Percentiles rank a stretch among this genome's conserved stretches.
These are phyloP conservation scores for Kwoniella shandongensis DNA, from an alignment of 768 basidiomycete genomes.

Conservation along the genomic window DNA sequence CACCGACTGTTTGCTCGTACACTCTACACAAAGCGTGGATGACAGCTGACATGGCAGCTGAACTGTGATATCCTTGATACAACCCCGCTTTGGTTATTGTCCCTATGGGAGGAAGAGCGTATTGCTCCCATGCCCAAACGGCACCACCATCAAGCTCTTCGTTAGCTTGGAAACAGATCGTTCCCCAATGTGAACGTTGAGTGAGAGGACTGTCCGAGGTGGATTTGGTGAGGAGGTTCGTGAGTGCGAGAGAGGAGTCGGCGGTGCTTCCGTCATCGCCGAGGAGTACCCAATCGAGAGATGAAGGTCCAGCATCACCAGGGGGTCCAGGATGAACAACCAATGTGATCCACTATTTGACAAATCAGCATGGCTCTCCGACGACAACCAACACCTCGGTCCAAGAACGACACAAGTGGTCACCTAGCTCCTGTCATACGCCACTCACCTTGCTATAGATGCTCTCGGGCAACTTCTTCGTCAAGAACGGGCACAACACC, in stretches of 20 bases:
- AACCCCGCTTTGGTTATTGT: slow-evolving; percentile 39
- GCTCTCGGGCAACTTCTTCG: slow-evolving; percentile 36
- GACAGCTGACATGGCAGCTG: slow-evolving; percentile 34
- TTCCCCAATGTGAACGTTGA: slow-evolving; percentile 42
- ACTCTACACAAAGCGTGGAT: slow-evolving; percentile 37
- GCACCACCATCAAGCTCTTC: slow-evolving; percentile 47
- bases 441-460: slow-evolving; percentile 38
- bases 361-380: background rate
- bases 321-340: slow-evolving; percentile 49
- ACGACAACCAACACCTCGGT: no score
- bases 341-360: slow-evolving; percentile 40
- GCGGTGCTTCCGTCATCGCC: slow-evolving; percentile 38
- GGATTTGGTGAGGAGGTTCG: slow-evolving; percentile 16
- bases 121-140: slow-evolving; percentile 50
- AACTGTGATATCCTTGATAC: slow-evolving; percentile 40
- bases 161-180: slow-evolving; percentile 45
- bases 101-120: slow-evolving; percentile 29
- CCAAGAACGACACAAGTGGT: background rate
- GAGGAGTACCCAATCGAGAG: slow-evolving; percentile 47
- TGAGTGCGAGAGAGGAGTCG: slow-evolving; percentile 25
- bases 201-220: background rate
- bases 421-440: background rate
- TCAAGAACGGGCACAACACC: slow-evolving; percentile 46
- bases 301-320: slow-evolving; percentile 48
- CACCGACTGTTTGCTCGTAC: slow-evolving; percentile 14